Conservation (phyloP, 2,329 filamentous ascomycete species). For the Alternaria panax region DNA sequence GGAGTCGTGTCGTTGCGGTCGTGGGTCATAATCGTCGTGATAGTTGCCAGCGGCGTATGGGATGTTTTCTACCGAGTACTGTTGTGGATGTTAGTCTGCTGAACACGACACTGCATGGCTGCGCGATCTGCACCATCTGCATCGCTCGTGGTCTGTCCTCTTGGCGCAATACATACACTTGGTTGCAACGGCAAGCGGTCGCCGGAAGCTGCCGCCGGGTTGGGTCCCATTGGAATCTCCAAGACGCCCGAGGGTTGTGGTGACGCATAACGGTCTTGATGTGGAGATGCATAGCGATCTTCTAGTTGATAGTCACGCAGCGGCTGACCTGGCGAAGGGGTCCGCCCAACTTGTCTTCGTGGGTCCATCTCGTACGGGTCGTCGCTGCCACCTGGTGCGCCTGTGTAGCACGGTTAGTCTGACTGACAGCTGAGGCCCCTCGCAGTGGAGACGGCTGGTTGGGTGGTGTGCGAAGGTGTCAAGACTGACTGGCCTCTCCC, state of each 20-base stretch:
- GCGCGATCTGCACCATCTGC: background rate
- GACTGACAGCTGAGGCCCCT: background rate
- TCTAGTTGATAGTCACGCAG: conserved; percentile 82
- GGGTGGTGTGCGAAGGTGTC: background rate
- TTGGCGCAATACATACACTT: conserved; percentile 66
- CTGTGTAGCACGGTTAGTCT: conserved; percentile 25
- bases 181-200: conserved; percentile 85
- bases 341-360: conserved; percentile 57
- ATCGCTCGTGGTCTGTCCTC: background rate
- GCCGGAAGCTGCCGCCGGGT: conserved; percentile 65
- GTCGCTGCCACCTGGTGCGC: conserved; percentile 25
- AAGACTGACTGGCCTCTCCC: background rate
- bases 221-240: conserved; percentile 72
- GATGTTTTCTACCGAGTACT: conserved; percentile 77
- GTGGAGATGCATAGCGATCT: conserved; percentile 69
- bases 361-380: conserved; percentile 59
- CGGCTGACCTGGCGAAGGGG: conserved; percentile 79
- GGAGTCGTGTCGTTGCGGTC: conserved; percentile 58
- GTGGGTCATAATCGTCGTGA: conserved; percentile 60
- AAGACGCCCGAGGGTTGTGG: conserved; percentile 57
- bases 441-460: conserved; percentile 4
- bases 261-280: conserved; percentile 72
- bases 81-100: conserved; percentile 12
- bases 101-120: background rate
- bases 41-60: conserved; percentile 69